Evolutionary conservation across 257 asterid species (phyloP).

Genomic region (Solanum sejunctum): DNA sequence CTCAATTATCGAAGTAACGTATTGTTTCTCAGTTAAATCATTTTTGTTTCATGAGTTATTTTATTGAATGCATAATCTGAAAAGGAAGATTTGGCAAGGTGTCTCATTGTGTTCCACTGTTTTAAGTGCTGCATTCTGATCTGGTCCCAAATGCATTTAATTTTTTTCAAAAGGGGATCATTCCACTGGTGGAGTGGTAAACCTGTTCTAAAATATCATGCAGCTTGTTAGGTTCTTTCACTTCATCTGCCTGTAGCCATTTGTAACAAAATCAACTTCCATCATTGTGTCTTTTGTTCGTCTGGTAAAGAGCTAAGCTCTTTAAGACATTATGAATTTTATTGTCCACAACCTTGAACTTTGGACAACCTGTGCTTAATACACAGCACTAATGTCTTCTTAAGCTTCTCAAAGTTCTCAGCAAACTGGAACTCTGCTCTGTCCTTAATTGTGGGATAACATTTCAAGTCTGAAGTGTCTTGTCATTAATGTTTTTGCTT

Average conservation of each 20-base stretch:
- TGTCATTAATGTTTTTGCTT: not conserved
- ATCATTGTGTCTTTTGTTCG: not conserved
- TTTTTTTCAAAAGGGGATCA: not conserved
- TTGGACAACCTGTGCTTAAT: not conserved
- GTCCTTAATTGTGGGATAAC: not conserved
- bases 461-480: not conserved
- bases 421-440: not conserved
- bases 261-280: not conserved
- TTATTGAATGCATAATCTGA: not conserved
- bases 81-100: not conserved
- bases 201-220: not conserved
- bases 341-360: not conserved
- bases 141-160: not conserved
- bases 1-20: constrained; percentile 83
- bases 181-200: not conserved
- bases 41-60: not conserved
- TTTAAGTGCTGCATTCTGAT: not conserved
- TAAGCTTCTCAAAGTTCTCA: not conserved
- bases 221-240: not conserved
- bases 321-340: not conserved
- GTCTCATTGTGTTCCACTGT: not conserved
- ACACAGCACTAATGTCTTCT: not conserved
- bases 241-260: not conserved
- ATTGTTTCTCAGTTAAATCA: not conserved
- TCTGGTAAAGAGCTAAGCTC: not conserved